Conservation (phyloP, 495 filamentous ascomycete genomes). For the Penicillium lagena region DNA sequence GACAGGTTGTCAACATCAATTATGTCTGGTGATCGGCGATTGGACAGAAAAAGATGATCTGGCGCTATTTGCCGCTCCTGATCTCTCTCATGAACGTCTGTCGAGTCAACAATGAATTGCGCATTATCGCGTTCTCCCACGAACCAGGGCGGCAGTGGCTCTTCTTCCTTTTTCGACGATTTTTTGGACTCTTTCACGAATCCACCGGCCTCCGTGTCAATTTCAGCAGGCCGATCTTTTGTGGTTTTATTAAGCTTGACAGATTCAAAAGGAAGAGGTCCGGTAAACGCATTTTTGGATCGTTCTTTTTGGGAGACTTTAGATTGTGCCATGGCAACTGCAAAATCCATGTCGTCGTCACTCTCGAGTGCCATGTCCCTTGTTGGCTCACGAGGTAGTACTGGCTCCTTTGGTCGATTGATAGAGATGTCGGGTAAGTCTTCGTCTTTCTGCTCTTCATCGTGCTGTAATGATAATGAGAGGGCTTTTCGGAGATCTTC, state of each 20-base stretch:
- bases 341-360: constrained; percentile 40
- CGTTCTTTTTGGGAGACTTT: constrained; percentile 25
- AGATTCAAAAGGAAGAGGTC: constrained; percentile 85
- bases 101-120: constrained; percentile 29
- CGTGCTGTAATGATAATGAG: constrained; percentile 61
- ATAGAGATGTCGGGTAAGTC: constrained; percentile 29
- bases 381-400: constrained; percentile 7
- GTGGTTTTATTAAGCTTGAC: constrained; percentile 56
- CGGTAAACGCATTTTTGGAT: constrained; percentile 44
- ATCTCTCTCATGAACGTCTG: constrained; percentile 15
- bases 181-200: constrained; percentile 53
- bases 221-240: constrained; percentile 8
- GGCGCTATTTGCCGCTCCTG: constrained; percentile 16
- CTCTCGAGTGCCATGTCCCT: constrained; percentile 21
- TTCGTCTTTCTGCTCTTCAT: constrained; percentile 17
- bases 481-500: constrained; percentile 78
- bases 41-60: constrained; percentile 32
- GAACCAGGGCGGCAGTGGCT: constrained; percentile 85
- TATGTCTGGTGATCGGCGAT: constrained; percentile 33
- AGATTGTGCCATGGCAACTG: constrained; percentile 35
- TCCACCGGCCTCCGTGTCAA: constrained; percentile 58
- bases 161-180: constrained; percentile 38
- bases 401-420: constrained; percentile 15
- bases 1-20: constrained; percentile 38
- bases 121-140: constrained; percentile 23